Base-by-base conservation (phyloP, 306 rosid species). In the Aeschynomene evenia region DNA sequence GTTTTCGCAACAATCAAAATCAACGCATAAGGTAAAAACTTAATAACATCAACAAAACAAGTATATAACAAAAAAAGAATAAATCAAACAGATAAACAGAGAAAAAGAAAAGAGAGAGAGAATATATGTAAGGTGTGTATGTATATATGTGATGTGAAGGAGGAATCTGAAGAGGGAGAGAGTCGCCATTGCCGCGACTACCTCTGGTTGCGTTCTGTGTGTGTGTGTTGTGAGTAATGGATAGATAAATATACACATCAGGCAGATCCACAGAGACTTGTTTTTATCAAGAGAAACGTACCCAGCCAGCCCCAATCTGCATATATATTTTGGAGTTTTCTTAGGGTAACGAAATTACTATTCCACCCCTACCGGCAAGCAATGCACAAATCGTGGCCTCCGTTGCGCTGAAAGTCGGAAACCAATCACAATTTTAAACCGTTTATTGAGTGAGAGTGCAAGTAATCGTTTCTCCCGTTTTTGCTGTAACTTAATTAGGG, bases 111-210 rank as follows among this genome's bases (percentile, higher is more conserved):
- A 36, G 26, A 67, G 70, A 15, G 34, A 45, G 20, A 19, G 36
- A 59, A 43, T 67, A 50, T 56, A 58, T 18, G 66, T 28, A 12
- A 10, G 15, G 48, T 5, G 43, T 37, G 48, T 13, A 40, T 11
- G 48, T 40, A 14, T 40, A 40, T 56, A 58, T 22, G 66, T 40
- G 66, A 63, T 70, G 39, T 45, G 73, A 77, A 54, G 79, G 74
- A 70, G 83, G 89, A 82, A 90, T 77, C 85, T 49, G 19, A 45
- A 15, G 19, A 16, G 51, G 15, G 51, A 45, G 51, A 5, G 82
- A 76, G 85, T 74, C 81, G 21, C 77, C 87, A 42, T 74, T 62
- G 76, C 87, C 63, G 72, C 78, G 69, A 77, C 51, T 45, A 45
- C n/a, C 51, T 45, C 13, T n/a, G 20, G 46, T 4, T 21, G 12